A percentile compares a stretch with the other conserved stretches of the same genome.
Evolutionary conservation across 495 filamentous ascomycete species (phyloP).

Genomic region (Aspergillus affinis): DNA sequence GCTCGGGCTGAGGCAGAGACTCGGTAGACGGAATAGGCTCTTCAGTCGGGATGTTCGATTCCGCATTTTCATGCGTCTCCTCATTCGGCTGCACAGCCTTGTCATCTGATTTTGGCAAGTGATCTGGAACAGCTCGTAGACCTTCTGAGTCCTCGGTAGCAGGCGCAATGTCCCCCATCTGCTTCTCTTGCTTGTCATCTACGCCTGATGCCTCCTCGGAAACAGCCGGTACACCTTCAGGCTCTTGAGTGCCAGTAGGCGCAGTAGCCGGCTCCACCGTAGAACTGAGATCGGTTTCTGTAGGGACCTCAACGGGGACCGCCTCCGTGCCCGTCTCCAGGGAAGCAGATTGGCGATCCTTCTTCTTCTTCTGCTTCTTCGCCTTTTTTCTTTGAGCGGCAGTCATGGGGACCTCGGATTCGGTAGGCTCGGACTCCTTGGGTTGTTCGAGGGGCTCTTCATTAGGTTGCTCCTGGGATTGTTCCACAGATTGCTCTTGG

Average conservation of each 20-base stretch:
- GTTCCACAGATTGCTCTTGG: too few species aligned
- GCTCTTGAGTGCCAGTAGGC: background rate
- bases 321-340: conserved; percentile 14
- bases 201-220: background rate
- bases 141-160: background rate
- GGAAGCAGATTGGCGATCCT: conserved; percentile 16
- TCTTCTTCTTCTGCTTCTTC: conserved; percentile 27
- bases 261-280: background rate
- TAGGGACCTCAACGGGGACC: conserved; percentile 5
- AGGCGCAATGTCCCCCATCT: too few species aligned
- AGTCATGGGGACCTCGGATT: conserved; percentile 10
- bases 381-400: conserved; percentile 23
- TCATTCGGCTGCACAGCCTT: background rate
- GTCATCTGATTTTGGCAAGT: background rate
- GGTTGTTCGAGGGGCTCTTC: background rate
- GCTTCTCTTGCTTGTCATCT: too few species aligned
- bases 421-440: background rate
- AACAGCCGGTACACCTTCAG: background rate
- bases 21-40: background rate
- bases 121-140: background rate
- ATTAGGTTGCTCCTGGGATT: background rate
- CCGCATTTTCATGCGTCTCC: background rate
- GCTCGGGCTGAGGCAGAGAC: background rate
- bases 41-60: background rate
- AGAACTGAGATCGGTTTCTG: background rate